Base-by-base conservation (phyloP, 2,329 filamentous ascomycete species). In the Bertia moriformis region DNA sequence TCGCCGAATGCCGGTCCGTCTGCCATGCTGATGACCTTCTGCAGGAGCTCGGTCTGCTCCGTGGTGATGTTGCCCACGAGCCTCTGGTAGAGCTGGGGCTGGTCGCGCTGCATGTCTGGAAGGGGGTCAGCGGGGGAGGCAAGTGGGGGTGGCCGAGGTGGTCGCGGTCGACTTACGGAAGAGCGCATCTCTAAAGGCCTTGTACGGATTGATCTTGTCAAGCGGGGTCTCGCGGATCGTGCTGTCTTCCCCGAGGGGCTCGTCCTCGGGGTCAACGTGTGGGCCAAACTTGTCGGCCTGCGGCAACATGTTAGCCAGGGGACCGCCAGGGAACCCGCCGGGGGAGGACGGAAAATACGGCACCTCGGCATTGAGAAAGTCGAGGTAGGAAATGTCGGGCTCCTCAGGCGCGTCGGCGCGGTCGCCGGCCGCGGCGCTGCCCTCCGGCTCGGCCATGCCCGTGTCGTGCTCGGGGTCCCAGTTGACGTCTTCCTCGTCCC, bases 201-300 rank as follows among this genome's bases (percentile, higher is more conserved):
- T 73, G 53, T 98, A 98, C 2, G 89, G 88, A 61, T 98, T 91
- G 44, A 98, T 71, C 63, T 89, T 91, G 59, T 98, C 91, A 18
- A 98, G 70, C 13, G 89, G 88, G 10, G 89, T 93, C 60, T 98
- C 91, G 2, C 96, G 73, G 39, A 96, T 67, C 42, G 85, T 83
- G 56, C 88, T 89, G 51, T 96, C 91, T 57, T 96, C 89, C n/a
- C 93, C 76, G 36, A 95, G 78, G 40, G 94, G 88, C 41, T 93
- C 87, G 18, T 87, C 83, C 2, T 79, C 76, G 14, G 72, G 71
- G 14, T 58, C 57, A 19, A 72, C 68, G 19, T 80, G 69, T 14
- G 78, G 72, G 45, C 79, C 78, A 56, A 91, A 89, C 56, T 91
- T 93, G 50, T 86, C 79, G 12, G 87, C 86, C 78, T 85, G 47